A percentile compares a stretch with the other conserved stretches of the same genome.
Conservation (phyloP, 805 yeast species). For the Pichia eremophila region DNA sequence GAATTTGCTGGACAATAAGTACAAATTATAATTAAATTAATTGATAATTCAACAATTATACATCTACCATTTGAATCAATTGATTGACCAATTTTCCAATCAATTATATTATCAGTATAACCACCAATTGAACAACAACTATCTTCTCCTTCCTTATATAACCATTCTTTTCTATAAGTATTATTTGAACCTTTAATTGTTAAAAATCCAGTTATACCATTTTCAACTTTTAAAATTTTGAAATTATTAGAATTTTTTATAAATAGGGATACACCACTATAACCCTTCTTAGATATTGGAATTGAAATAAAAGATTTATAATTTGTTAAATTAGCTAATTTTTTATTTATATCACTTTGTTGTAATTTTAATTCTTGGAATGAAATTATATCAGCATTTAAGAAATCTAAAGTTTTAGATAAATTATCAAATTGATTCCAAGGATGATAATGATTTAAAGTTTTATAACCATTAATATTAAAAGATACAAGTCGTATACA, state of each 20-base stretch:
- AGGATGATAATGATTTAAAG: constrained; percentile 74
- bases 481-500: constrained; percentile 36
- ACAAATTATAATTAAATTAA: constrained; percentile 49
- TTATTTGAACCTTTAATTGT: neutral
- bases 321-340: constrained; percentile 36
- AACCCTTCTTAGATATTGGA: constrained; percentile 66
- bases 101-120: constrained; percentile 38
- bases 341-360: constrained; percentile 31
- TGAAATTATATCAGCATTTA: constrained; percentile 70
- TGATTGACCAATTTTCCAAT: constrained; percentile 20
- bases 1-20: constrained; percentile 93
- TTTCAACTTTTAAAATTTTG: constrained; percentile 67
- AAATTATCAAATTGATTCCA: constrained; percentile 51
- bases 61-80: constrained; percentile 84
- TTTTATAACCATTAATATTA: constrained; percentile 78
- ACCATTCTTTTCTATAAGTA: constrained; percentile 21
- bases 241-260: constrained; percentile 38
- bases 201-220: constrained; percentile 76
- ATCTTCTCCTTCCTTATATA: neutral
- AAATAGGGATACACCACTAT: constrained; percentile 87
- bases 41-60: constrained; percentile 62
- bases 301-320: constrained; percentile 60
- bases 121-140: constrained; percentile 52
- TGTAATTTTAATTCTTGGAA: constrained; percentile 80
- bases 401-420: constrained; percentile 37